Base-by-base conservation (phyloP, 805 yeast species). In the Hemisphaericaspora nanyangensis region DNA sequence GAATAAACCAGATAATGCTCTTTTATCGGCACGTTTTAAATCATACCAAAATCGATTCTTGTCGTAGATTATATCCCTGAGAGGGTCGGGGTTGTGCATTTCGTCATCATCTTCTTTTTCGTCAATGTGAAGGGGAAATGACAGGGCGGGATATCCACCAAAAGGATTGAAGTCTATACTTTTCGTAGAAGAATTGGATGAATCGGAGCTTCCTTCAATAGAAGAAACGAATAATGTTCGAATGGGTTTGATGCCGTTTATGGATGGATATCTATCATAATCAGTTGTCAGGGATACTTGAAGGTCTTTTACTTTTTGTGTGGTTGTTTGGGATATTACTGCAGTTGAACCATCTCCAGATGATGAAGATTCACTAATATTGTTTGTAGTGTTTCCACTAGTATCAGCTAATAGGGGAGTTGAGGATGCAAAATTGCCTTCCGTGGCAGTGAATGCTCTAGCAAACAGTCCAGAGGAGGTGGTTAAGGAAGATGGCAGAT, bases 91-190 rank as follows among this genome's bases (percentile, higher is more conserved):
- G 62, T 91, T 91, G 63, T 91, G 98, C 49, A 91, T 59, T 56
- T 87, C 89, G 61, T 91, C 99, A 64, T 91, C 99, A 8, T 84
- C 82, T 61, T 91, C 99, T 61, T 87, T 87, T 50, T 91, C 98
- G 42, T 91, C 96, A 47, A 91, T 79, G 49, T 77, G 82, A 41
- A 91, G 67, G 1, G 99, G 98, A 66, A 91, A 91, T 4, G 88
- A 81, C 13, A 89, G 74, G 7, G 95, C 95, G 0, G 98, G 98
- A 61, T 86, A 91, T 12, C 97, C 98, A 35, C 98, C 99, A 65
- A 91, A 91, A 3, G 98, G 99, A 37, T 85, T 79, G 48, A 81
- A 80, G 51, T 83, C 91, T 13, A 16, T 37, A 12, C 13, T 27
- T 12, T 12, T 7, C 17, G 3, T 11, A 3, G 13, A n/a, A n/a